Percentiles rank a stretch among this genome's conserved stretches.
Conservation (phyloP, 805 yeast genomes). For the Candida ficus region DNA sequence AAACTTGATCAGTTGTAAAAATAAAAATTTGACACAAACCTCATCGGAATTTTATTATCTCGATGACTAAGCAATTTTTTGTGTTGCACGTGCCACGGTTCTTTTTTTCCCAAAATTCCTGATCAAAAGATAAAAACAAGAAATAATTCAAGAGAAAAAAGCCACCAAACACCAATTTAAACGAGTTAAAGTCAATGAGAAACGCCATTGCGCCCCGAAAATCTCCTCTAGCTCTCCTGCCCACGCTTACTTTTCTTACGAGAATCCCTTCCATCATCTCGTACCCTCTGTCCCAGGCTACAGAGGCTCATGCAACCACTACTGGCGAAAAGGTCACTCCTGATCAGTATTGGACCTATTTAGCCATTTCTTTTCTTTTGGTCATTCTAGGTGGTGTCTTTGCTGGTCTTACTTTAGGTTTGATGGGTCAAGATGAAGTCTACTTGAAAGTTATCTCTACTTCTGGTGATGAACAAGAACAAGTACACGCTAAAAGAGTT, state of each 20-base stretch:
- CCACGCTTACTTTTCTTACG: slow-evolving; percentile 3
- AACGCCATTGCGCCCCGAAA: no score
- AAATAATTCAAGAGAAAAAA: no score
- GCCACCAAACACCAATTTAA: no score
- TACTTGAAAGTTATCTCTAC: slow-evolving; percentile 84
- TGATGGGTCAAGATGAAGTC: slow-evolving; percentile 98
- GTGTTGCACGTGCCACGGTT: no score
- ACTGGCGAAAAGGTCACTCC: slow-evolving; percentile 12
- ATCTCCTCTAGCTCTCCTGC: slow-evolving; percentile 5
- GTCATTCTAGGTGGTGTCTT: slow-evolving; percentile 84
- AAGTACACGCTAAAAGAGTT: slow-evolving; percentile 65
- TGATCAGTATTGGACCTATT: slow-evolving; percentile 23
- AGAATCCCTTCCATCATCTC: slow-evolving; percentile 5
- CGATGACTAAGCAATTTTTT: no score
- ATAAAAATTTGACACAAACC: no score
- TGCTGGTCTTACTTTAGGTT: slow-evolving; percentile 89
- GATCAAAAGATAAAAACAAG: no score
- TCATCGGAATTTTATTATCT: no score
- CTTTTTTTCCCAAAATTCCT: no score
- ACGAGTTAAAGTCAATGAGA: no score
- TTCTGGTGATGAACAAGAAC: slow-evolving; percentile 74
- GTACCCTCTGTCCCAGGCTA: slow-evolving; percentile 1
- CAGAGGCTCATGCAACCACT: neutral
- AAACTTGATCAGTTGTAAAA: no score
- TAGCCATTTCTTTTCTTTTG: slow-evolving; percentile 45